Evolutionary conservation across 306 rosid species (phyloP), one percentile per base, ranked within the genome.

Genomic region (Dalbergia cochinchinensis): DNA sequence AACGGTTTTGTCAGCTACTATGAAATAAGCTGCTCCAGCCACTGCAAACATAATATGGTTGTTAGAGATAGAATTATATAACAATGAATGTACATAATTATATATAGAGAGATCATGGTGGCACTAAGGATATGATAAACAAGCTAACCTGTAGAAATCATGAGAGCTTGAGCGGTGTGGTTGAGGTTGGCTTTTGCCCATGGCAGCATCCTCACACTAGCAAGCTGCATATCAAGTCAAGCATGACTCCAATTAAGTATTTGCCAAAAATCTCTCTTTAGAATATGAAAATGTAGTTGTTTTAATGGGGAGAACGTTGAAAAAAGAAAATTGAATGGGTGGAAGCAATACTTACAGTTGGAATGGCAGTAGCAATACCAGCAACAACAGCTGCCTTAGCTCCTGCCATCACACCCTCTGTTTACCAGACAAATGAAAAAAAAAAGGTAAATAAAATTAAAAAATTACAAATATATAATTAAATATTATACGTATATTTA

Each of bases 1-100:
- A 73, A 96, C 89, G 0, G 99, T 96, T 90, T 93, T 96, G 84
- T 96, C 99, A 79, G 99, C 99, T 69, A 96, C 99, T 44, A 93
- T 89, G 89, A 96, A 96, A 85, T 96, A 96, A 62, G 99, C 98
- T 55, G 97, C 97, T 84, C 99, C 99, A 4, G 99, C 98, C 88
- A 80, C 99, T 95, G 89, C 82, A 79, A 60, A 58, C 72, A 83
- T 16, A 65, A 4, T 71, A 75, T 16, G 62, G 16, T 39, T 35
- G 50, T 78, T 62, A 80, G 62, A 58, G 58, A 60, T 22, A 73
- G 44, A 69, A 37, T 37, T 4, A 45, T 41, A 13, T 5, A 78
- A 47, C 22, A 63, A 64, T 22, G 70, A 81, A 22, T 60, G 39
- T 44, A 68, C 11, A 33, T 3, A 12, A 39, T 19, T 37, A 58